Evolutionary conservation across 805 yeast genomes (phyloP).

Genomic region (Lipomyces sp.): DNA sequence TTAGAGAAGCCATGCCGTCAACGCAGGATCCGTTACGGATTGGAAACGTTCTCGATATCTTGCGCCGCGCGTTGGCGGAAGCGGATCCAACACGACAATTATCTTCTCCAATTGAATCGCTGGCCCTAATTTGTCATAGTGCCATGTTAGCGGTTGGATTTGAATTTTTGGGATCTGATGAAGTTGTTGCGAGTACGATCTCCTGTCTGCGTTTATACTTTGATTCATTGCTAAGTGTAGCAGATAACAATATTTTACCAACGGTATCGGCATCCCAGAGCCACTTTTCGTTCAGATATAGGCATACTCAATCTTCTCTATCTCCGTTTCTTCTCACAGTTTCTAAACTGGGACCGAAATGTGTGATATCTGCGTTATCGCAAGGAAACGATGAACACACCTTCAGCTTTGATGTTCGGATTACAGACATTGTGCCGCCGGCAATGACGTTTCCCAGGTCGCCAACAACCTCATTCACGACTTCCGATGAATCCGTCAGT

Average conservation of each 20-base stretch:
- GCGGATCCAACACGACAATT: neutral
- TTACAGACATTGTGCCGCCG: constrained; percentile 16
- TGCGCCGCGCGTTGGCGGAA: neutral
- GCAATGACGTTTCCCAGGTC: constrained; percentile 11
- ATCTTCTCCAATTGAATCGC: constrained; percentile 16
- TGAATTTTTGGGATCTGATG: constrained; percentile 20
- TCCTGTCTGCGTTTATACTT: neutral
- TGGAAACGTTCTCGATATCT: constrained; percentile 10
- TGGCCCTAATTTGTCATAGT: constrained; percentile 25
- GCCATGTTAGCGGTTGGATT: constrained; percentile 32
- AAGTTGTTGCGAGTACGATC: constrained; percentile 8
- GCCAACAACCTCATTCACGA: neutral
- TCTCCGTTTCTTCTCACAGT: constrained; percentile 24
- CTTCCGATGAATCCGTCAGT: constrained; percentile 9
- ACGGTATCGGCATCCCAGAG: constrained; percentile 14
- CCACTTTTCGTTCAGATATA: constrained; percentile 24
- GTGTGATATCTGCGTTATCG: constrained; percentile 26
- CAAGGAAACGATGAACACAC: constrained; percentile 28
- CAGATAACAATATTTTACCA: neutral
- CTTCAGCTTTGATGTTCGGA: constrained; percentile 19
- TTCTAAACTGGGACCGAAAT: constrained; percentile 28
- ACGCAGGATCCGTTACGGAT: constrained; percentile 8
- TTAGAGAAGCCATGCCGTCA: neutral
- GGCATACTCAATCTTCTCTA: constrained; percentile 24
- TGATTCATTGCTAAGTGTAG: neutral